Base-by-base conservation (phyloP, 805 yeast species). In the Ogataea trehalophila region DNA sequence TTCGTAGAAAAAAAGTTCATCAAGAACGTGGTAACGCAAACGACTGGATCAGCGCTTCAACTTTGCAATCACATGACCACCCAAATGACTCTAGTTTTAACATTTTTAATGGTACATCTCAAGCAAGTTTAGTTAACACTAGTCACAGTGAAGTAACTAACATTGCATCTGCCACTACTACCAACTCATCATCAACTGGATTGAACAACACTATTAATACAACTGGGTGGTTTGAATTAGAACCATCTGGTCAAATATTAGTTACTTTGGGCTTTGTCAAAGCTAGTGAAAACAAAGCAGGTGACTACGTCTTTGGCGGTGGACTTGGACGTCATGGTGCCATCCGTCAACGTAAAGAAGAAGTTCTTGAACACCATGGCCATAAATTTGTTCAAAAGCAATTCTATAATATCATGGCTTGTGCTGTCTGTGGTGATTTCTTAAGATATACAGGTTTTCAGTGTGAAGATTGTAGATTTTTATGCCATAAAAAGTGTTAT, bases 321-420 rank as follows among this genome's bases (percentile, higher is more conserved):
- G 88, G 88, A 0, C 73, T 86, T 45, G 92, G 89, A 33, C 95
- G 99, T 75, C 97, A 92, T 63, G 98, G 97, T 71, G 99, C 99
- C 52, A 92, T 94, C 54, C 85, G 96, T 60, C 94, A 89, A 66
- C 83, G 91, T 71, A 89, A 91, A 57, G 88, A 83, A 60, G 95
- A 87, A 56, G 88, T 94, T 2, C 87, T 83, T 63, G 97, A 92
- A 67, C 94, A 89, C 58, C 95, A 89, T 63, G 99, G 99, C 16
- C 99, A 94, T 70, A 95, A 89, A 67, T 94, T 94, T 69, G 95
- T 88, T 39, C 96, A 88, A 65, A 92, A 88, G 58, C 96, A 90
- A 63, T 90, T 91, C 63, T 94, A 94, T 75, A 88, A 87, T 58
- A 88, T 94, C 61, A 92, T 94, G 97, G 81, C 94, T 56, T 94